Evolutionary conservation across 2,329 filamentous ascomycete genomes (phyloP).

Genomic region (Ophiocordyceps camponoti-saundersi): DNA sequence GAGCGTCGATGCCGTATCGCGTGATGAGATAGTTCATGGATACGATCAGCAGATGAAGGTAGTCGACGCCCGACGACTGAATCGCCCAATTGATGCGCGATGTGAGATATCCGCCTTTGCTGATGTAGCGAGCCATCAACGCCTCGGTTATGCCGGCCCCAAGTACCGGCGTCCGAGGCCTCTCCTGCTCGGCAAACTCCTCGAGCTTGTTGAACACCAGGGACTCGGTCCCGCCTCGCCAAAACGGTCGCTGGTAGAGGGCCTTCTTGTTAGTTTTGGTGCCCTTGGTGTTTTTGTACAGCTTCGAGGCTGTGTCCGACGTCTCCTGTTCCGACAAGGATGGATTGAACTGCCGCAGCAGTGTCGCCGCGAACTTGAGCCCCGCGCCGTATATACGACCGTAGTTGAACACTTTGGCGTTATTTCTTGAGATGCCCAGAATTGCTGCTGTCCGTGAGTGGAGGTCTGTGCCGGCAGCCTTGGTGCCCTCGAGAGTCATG

Average conservation of each 20-base stretch:
- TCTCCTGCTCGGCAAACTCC: conserved; percentile 90
- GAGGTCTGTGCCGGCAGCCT: conserved; percentile 81
- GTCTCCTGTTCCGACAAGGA: conserved; percentile 66
- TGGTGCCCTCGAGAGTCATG: conserved; percentile 96
- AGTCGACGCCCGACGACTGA: conserved; percentile 92
- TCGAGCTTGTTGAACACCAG: conserved; percentile 98
- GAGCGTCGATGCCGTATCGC: conserved; percentile 69
- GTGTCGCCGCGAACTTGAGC: conserved; percentile 75
- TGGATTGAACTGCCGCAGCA: conserved; percentile 89
- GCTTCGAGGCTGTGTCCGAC: conserved; percentile 52
- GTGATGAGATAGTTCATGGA: conserved; percentile 86
- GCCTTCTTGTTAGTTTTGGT: conserved; percentile 61
- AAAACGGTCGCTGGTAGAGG: conserved; percentile 64
- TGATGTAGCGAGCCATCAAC: conserved; percentile 73
- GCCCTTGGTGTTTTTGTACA: conserved; percentile 85
- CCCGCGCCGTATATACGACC: conserved; percentile 98
- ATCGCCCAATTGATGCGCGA: conserved; percentile 99
- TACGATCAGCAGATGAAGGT: conserved; percentile 83
- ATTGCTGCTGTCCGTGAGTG: conserved; percentile 90
- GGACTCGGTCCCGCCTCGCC: conserved; percentile 90
- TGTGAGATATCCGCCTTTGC: conserved; percentile 82
- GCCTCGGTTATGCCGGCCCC: conserved; percentile 95
- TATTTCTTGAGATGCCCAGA: conserved; percentile 80
- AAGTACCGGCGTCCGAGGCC: conserved; percentile 76
- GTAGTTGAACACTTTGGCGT: conserved; percentile 98